These are phyloP conservation scores for Metschnikowia lunata DNA, from an alignment of 805 yeast genomes.

Conservation along the genomic window DNA sequence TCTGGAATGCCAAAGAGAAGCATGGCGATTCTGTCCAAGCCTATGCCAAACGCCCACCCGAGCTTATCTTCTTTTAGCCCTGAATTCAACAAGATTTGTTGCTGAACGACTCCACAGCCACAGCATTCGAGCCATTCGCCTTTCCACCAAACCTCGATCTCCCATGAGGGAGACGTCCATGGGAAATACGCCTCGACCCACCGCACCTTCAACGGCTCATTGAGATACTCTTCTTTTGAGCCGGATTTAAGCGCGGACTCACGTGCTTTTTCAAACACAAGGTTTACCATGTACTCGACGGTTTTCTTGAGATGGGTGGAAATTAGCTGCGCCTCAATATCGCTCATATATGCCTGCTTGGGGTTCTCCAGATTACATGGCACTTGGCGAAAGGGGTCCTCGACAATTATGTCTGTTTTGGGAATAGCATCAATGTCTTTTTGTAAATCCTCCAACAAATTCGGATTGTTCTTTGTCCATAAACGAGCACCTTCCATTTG, in stretches of 20 bases:
- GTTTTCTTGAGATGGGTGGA: constrained; percentile 81
- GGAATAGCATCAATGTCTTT: constrained; percentile 65
- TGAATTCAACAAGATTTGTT: constrained; percentile 69
- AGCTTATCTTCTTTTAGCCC: constrained; percentile 57
- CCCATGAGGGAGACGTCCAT: constrained; percentile 98
- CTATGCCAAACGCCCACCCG: constrained; percentile 98
- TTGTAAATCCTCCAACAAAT: constrained; percentile 36
- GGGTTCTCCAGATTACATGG: constrained; percentile 65
- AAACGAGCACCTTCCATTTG: constrained; percentile 95
- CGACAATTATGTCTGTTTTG: constrained; percentile 63
- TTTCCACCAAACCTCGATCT: constrained; percentile 98
- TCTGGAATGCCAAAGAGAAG: constrained; percentile 92
- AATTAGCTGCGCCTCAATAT: constrained; percentile 62
- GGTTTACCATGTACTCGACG: constrained; percentile 74
- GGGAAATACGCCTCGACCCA: constrained; percentile 97
- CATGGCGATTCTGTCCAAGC: constrained; percentile 95
- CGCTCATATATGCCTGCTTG: constrained; percentile 72
- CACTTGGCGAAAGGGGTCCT: constrained; percentile 52
- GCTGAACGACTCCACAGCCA: constrained; percentile 89
- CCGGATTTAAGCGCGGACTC: constrained; percentile 60
- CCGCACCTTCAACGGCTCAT: constrained; percentile 76
- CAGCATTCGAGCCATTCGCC: constrained; percentile 97
- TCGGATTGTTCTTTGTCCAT: constrained; percentile 58
- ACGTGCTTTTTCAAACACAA: constrained; percentile 72
- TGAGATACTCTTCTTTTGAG: constrained; percentile 50